Conservation (phyloP, 768 basidiomycete species). For the Paxillus ammoniavirescens region DNA sequence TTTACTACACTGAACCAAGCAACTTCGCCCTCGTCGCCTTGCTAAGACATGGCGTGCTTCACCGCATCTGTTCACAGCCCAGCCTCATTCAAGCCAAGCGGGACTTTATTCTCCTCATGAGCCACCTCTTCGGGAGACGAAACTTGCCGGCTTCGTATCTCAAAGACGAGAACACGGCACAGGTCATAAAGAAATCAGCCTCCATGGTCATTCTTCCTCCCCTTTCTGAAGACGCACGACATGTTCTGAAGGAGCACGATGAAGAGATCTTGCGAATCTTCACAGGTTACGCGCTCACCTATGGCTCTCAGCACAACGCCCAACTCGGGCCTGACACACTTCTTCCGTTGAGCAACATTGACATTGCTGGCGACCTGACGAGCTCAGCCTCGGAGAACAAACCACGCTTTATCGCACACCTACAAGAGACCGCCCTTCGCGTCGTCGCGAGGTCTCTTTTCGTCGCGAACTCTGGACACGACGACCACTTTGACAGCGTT, state of each 20-base stretch:
- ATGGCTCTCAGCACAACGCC: slow-evolving; percentile 37
- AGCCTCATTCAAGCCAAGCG: slow-evolving; percentile 41
- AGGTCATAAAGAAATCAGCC: slow-evolving; percentile 44
- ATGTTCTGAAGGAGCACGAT: slow-evolving; percentile 46
- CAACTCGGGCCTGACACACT: slow-evolving; percentile 41
- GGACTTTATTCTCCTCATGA: slow-evolving; percentile 54
- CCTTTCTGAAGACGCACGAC: slow-evolving; percentile 39
- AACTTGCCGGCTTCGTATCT: slow-evolving; percentile 47
- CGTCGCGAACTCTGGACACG: slow-evolving; percentile 67
- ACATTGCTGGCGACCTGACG: slow-evolving; percentile 18
- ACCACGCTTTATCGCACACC: slow-evolving; percentile 34
- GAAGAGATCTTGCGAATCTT: slow-evolving; percentile 53
- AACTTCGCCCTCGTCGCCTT: slow-evolving; percentile 65
- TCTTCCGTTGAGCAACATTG: slow-evolving; percentile 48
- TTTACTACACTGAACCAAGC: slow-evolving; percentile 67
- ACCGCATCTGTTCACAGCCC: slow-evolving; percentile 48
- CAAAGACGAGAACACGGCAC: slow-evolving; percentile 33
- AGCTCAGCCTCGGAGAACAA: not conserved
- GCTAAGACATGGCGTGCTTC: slow-evolving; percentile 56
- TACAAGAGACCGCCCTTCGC: slow-evolving; percentile 37
- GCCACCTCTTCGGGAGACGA: slow-evolving; percentile 65
- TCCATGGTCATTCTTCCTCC: slow-evolving; percentile 58
- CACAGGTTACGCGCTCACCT: slow-evolving; percentile 51
- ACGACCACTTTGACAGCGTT: slow-evolving; percentile 50
- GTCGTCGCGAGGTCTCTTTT: slow-evolving; percentile 56